These are phyloP conservation scores for Collybiopsis confluens DNA, from an alignment of 768 basidiomycete genomes.

Conservation along the genomic window DNA sequence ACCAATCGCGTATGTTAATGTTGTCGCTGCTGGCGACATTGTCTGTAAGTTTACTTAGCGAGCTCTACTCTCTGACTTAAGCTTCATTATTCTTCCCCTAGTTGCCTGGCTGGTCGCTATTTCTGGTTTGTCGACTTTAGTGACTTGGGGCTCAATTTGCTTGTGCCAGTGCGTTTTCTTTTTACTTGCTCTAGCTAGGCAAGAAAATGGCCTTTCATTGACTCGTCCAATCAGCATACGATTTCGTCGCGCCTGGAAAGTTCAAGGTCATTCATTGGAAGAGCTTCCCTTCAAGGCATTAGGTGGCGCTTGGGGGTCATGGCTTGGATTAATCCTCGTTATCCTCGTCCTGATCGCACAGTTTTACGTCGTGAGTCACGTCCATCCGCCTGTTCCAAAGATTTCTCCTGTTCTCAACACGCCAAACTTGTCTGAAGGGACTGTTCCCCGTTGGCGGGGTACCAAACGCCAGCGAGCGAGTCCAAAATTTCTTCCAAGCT, in stretches of 20 bases:
- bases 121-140: conserved; percentile 43
- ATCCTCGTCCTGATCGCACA: conserved; percentile 39
- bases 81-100: conserved; percentile 10
- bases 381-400: no score
- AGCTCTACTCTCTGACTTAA: neutral
- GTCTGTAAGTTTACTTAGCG: conserved; percentile 29
- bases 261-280: conserved; percentile 40
- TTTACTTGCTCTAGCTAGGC: neutral
- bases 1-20: conserved; percentile 38
- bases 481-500: conserved; percentile 30
- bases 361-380: conserved; percentile 35
- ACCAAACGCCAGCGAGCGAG: conserved; percentile 21
- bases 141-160: conserved; percentile 43
- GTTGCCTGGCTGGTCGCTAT: conserved; percentile 41
- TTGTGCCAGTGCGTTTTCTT: conserved; percentile 38
- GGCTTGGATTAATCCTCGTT: conserved; percentile 39
- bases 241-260: conserved; percentile 39
- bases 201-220: neutral
- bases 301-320: conserved; percentile 41
- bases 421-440: conserved; percentile 26
- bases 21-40: conserved; percentile 27
- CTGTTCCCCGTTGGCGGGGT: conserved; percentile 37
- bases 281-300: conserved; percentile 42
- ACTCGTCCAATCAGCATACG: conserved; percentile 28
- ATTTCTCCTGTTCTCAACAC: conserved; percentile 1